Percentiles rank a stretch among this genome's conserved stretches.
phyloP scores from a whole-genome alignment of 1,284 basidiomycete genomes.

The Ustilago vetiveriae region DNA sequence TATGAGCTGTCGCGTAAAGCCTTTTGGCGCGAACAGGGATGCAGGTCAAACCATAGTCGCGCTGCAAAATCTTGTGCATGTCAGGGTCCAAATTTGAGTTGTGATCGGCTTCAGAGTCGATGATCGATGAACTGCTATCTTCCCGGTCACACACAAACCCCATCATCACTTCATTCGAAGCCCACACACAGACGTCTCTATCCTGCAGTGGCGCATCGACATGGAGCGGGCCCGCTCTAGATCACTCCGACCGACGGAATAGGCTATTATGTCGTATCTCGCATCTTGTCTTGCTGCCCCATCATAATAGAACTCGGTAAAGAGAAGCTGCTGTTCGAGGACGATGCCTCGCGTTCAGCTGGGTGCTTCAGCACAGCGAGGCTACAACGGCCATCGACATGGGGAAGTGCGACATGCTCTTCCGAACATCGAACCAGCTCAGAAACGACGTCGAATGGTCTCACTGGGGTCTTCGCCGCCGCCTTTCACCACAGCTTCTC shows the following conservation, averaged over 20 bases:
- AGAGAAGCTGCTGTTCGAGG: too few species aligned
- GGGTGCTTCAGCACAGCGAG: not conserved
- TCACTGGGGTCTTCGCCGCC: slow-evolving; percentile 26
- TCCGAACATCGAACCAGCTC: not conserved
- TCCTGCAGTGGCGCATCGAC: not conserved
- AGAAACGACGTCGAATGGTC: slow-evolving; percentile 17
- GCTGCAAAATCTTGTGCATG: not conserved
- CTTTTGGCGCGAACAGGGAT: not conserved
- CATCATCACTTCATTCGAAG: not conserved
- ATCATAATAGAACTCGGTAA: too few species aligned
- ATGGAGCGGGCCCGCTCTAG: not conserved
- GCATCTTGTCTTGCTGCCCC: too few species aligned
- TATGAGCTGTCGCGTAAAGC: slow-evolving; percentile 9
- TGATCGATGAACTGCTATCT: too few species aligned
- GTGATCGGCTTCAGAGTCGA: too few species aligned
- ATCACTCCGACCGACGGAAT: not conserved
- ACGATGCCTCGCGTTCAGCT: slow-evolving; percentile 1
- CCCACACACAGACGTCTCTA: slow-evolving; percentile 5
- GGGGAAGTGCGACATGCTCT: not conserved
- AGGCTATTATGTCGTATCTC: too few species aligned
- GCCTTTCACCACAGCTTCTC: slow-evolving; percentile 19
- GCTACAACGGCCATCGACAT: not conserved
- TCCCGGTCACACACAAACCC: not conserved
- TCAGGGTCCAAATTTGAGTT: slow-evolving; percentile 22
- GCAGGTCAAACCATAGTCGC: too few species aligned